Percentiles rank a stretch among this genome's conserved stretches.
phyloP scores from a whole-genome alignment of 2,329 filamentous ascomycete species.

The Hysterium pulicare region DNA sequence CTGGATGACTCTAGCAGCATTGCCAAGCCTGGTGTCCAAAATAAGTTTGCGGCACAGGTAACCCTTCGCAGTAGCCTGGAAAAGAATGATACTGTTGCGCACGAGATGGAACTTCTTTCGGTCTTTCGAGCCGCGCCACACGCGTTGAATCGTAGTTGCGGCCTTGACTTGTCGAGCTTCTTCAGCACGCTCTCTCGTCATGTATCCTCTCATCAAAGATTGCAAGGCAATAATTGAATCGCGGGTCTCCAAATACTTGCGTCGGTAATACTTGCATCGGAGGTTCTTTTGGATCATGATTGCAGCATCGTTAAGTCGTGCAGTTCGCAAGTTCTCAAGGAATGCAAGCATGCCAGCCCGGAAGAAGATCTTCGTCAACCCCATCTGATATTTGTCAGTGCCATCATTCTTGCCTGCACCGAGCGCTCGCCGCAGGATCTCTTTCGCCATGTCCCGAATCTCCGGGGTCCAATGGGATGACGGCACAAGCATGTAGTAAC shows the following conservation, averaged over 20 bases:
- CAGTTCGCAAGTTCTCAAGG: constrained; percentile 89
- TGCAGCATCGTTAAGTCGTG: constrained; percentile 84
- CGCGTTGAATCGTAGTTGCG: constrained; percentile 88
- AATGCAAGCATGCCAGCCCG: constrained; percentile 98
- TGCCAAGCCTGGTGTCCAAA: constrained; percentile 88
- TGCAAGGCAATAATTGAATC: constrained; percentile 78
- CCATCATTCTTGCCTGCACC: constrained; percentile 60
- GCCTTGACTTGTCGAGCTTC: constrained; percentile 80
- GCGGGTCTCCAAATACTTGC: constrained; percentile 83
- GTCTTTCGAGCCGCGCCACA: constrained; percentile 92
- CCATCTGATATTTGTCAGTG: constrained; percentile 94
- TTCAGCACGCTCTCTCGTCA: constrained; percentile 73
- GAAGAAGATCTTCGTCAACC: constrained; percentile 99
- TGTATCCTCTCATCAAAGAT: constrained; percentile 70
- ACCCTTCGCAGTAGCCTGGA: constrained; percentile 88
- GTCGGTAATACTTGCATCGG: constrained; percentile 89
- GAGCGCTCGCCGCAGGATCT: constrained; percentile 83
- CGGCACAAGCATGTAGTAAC: constrained; percentile 97
- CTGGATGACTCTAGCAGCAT: constrained; percentile 88
- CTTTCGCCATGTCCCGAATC: constrained; percentile 89
- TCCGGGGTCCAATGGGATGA: constrained; percentile 89
- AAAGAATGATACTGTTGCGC: constrained; percentile 78
- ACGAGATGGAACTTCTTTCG: constrained; percentile 75
- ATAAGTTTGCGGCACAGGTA: constrained; percentile 88
- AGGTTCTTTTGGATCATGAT: constrained; percentile 99